Evolutionary conservation across 495 filamentous ascomycete genomes (phyloP).

Genomic region (Aspergillus indologenus): DNA sequence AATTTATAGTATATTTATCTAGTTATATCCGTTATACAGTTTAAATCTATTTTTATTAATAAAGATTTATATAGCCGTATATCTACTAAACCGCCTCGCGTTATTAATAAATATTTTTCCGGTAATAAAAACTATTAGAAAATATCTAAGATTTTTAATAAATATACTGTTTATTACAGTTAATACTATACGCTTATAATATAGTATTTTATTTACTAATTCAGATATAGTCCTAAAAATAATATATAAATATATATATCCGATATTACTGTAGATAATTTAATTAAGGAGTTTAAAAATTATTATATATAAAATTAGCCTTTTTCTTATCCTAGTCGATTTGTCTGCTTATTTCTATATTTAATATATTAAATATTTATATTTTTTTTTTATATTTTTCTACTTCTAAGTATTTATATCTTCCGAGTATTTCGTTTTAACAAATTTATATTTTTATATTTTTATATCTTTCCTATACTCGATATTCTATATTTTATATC

Average conservation of each 20-base stretch:
- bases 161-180: not conserved
- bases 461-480: too few species aligned
- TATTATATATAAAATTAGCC: too few species aligned
- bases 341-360: not conserved
- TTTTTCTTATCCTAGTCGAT: too few species aligned
- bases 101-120: not conserved
- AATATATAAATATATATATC: not conserved
- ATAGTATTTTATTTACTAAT: not conserved
- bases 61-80: too few species aligned
- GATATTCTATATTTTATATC: too few species aligned
- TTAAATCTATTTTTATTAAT: too few species aligned
- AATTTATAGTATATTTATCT: too few species aligned
- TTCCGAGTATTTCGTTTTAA: not conserved
- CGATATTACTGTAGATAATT: not conserved
- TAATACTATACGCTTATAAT: not conserved
- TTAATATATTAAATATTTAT: not conserved
- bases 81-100: too few species aligned
- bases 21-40: too few species aligned
- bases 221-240: not conserved
- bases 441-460: not conserved
- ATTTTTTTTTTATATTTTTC: too few species aligned
- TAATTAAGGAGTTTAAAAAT: not conserved
- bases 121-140: not conserved
- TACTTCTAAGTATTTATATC: not conserved
- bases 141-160: not conserved